Evolutionary conservation across 345 rosid genomes (phyloP), one percentile per base, ranked within the genome.

Genomic region (Populus ilicifolia): DNA sequence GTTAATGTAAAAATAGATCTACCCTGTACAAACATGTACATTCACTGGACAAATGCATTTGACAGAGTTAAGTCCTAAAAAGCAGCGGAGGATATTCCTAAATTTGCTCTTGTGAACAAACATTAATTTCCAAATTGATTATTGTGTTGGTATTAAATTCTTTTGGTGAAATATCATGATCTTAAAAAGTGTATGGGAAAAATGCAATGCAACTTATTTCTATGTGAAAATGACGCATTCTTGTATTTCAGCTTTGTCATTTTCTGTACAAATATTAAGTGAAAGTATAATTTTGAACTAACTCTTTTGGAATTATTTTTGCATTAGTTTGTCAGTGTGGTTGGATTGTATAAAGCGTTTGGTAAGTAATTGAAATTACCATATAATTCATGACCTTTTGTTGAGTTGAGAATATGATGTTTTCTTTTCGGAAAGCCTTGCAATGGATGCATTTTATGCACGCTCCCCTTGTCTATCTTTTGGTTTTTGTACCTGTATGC

Each of bases 371-470:
- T 38, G 35, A 16, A 38, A 39, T 62, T n/a, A 38, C 17, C 33
- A 61, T 38, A 7, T 21, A 48, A 27, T 11, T 2, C 20, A 41
- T 23, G 41, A 11, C 27, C 39, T 73, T 18, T 17, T 23, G 59
- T 71, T 52, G 50, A 63, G 35, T 65, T 77, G 75, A 73, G 71
- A 44, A 77, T 66, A 33, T 43, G 78, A 23, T 48, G 10, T 36
- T 14, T 72, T 44, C 39, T 66, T 41, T 38, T 21, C n/a, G 7
- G 39, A 30, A 43, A 44, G 73, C 39, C 0, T 59, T 43, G 27
- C 52, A 29, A 79, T 12, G 52, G 67, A 17, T 74, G 25, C 52
- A 43, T 61, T 39, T 36, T 21, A 46, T 30, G 10, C 20, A 3
- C 20, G 33, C 18, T 74, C 18, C 41, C 48, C 16, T 36, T 72